Evolutionary conservation across 2,329 filamentous ascomycete species (phyloP).

Genomic region (Alternaria atra): DNA sequence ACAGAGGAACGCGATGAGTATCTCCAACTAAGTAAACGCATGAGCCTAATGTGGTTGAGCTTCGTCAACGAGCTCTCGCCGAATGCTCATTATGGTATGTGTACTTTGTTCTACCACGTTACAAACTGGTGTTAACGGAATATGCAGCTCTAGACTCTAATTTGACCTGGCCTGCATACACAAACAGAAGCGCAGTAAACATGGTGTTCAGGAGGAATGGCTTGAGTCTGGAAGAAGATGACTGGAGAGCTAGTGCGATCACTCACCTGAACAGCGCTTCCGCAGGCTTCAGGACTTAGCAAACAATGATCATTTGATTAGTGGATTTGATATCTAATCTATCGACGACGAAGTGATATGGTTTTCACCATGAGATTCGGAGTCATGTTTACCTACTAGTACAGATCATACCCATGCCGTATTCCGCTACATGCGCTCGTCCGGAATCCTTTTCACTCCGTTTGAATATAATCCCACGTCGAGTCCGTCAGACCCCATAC

Average conservation of each 20-base stretch:
- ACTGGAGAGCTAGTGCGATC: neutral
- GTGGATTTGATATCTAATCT: neutral
- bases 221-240: neutral
- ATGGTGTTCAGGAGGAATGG: neutral
- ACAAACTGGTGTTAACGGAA: neutral
- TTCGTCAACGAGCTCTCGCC: conserved; percentile 10
- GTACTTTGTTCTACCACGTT: neutral
- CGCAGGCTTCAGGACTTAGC: neutral
- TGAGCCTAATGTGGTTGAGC: conserved; percentile 10
- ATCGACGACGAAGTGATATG: neutral
- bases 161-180: neutral
- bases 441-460: neutral
- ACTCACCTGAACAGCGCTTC: neutral
- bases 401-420: neutral
- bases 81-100: conserved; percentile 2
- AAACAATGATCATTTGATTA: neutral
- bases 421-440: neutral
- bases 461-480: neutral
- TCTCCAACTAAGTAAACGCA: neutral
- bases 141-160: neutral
- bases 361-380: neutral
- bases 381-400: neutral
- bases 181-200: neutral
- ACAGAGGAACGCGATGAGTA: neutral
- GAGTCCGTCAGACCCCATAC: neutral